phyloP scores from a whole-genome alignment of 2,329 filamentous ascomycete genomes.

The Colletotrichum sojae region DNA sequence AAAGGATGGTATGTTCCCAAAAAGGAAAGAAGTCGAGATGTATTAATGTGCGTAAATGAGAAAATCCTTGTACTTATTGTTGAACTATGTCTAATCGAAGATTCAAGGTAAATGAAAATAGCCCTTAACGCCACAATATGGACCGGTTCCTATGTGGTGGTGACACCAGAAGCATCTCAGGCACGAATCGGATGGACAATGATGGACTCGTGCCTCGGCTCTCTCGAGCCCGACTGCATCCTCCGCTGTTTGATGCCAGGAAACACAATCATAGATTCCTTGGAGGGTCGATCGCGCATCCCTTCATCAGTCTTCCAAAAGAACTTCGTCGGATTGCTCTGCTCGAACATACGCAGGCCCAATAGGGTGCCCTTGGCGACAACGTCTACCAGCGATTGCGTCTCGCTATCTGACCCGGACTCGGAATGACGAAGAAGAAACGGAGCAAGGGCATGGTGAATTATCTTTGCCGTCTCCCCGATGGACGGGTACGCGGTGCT shows the following conservation, averaged over 20 bases:
- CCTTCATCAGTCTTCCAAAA: background rate
- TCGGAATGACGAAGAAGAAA: background rate
- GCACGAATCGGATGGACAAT: background rate
- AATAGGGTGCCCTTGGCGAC: constrained; percentile 6
- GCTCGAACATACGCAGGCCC: background rate
- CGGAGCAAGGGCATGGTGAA: background rate
- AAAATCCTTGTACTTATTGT: too few species aligned
- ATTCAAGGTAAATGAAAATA: background rate
- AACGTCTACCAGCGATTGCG: background rate
- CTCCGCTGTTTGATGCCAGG: constrained; percentile 6
- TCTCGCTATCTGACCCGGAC: background rate
- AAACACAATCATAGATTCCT: background rate
- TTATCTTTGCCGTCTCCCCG: background rate
- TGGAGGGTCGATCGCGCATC: background rate
- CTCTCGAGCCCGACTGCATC: background rate
- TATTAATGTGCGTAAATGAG: too few species aligned
- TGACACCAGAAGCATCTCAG: background rate
- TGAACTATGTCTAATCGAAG: too few species aligned
- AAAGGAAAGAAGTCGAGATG: background rate
- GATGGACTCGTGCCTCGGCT: background rate
- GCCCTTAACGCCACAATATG: background rate
- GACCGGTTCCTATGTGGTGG: background rate
- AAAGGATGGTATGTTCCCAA: background rate
- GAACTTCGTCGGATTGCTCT: constrained; percentile 4
- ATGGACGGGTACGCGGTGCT: background rate